Evolutionary conservation across 306 rosid genomes (phyloP).

Genomic region (Acacia crassicarpa): DNA sequence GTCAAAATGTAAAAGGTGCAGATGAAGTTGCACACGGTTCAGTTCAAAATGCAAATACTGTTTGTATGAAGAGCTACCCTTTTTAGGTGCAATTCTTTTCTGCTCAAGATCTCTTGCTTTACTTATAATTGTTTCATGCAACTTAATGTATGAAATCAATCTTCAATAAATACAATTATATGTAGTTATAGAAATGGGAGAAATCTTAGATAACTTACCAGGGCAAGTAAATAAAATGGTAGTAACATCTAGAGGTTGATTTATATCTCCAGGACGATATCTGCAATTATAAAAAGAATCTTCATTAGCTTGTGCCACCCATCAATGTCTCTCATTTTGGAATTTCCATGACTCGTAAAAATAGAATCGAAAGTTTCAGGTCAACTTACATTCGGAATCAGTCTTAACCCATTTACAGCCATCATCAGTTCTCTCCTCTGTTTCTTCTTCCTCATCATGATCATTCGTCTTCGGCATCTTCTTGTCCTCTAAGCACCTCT

Average conservation of each 20-base stretch:
- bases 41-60: not conserved
- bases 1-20: not conserved
- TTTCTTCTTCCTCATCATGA: constrained; percentile 26
- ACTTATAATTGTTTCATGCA: not conserved
- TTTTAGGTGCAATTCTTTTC: not conserved
- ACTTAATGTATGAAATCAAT: not conserved
- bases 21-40: not conserved
- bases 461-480: constrained; percentile 31
- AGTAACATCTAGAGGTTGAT: constrained; percentile 14
- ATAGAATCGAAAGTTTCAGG: not conserved
- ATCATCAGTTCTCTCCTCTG: constrained; percentile 36
- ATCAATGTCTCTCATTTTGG: not conserved
- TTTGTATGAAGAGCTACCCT: not conserved
- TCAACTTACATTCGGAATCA: constrained; percentile 78
- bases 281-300: constrained; percentile 42
- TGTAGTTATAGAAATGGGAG: not conserved
- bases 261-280: constrained; percentile 83
- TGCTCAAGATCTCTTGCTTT: not conserved
- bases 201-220: constrained; percentile 8
- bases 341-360: not conserved
- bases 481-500: constrained; percentile 50
- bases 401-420: constrained; percentile 84
- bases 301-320: not conserved
- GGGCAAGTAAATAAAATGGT: constrained; percentile 36
- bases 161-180: not conserved